Evolutionary conservation across 139 green algal genomes (phyloP).

Genomic region (Pycnococcus provasolii): DNA sequence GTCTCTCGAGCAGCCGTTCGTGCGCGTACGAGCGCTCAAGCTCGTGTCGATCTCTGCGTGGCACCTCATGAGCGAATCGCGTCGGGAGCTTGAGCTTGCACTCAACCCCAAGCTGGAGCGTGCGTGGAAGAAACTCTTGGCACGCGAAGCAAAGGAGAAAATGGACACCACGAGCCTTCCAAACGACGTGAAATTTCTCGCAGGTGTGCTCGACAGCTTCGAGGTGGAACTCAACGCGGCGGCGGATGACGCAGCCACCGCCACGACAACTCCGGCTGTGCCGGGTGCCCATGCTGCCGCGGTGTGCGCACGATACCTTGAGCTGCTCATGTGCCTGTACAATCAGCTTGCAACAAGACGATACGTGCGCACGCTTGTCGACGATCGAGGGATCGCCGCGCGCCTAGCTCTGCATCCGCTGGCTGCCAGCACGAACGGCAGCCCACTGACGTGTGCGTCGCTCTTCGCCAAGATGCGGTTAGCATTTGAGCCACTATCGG

Average conservation of each 20-base stretch:
- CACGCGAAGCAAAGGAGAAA: conserved; percentile 63
- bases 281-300: conserved; percentile 5
- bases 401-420: too few species aligned
- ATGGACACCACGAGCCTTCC: conserved; percentile 42
- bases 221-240: conserved; percentile 27
- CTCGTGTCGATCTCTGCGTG: conserved; percentile 77
- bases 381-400: conserved; percentile 39
- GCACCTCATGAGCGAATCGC: conserved; percentile 57
- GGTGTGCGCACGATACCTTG: conserved; percentile 70
- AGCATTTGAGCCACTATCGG: background rate
- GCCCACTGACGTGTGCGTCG: background rate
- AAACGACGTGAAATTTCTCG: conserved; percentile 63
- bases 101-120: conserved; percentile 55
- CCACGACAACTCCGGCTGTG: background rate
- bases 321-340: conserved; percentile 83
- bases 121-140: conserved; percentile 62
- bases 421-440: too few species aligned
- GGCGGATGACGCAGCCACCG: background rate
- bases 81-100: conserved; percentile 73
- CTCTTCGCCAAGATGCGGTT: background rate
- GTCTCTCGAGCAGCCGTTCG: conserved; percentile 66
- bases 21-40: conserved; percentile 52
- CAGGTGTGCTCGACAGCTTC: conserved; percentile 58
- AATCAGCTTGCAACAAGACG: conserved; percentile 73
- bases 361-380: conserved; percentile 68